Base-by-base conservation (phyloP, 164 flowering plant genomes). In the Warburgia ugandensis region DNA sequence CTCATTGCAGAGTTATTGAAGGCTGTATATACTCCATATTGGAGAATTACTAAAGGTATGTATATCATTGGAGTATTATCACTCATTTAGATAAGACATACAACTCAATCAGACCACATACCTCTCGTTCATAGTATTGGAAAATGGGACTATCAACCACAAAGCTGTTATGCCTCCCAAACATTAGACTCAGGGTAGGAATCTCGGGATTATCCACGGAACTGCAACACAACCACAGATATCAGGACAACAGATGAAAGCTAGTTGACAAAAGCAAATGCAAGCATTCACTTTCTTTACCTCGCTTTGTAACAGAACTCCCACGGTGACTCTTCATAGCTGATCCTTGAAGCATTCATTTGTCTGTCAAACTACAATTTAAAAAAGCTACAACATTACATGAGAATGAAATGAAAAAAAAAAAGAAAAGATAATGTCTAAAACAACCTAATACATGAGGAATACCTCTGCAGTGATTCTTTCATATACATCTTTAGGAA, bases 281-380 rank as follows among this genome's bases (percentile, higher is more conserved):
- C 21, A 30, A 17, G 14, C 16, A 29, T 29, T 6, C 12, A 30
- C 9, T 14, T 2, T 33, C 22, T 14, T 65, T 56, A 84, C 96
- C 94, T 81, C 70, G 78, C 59, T 35, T 76, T 70, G 40, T 91
- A 91, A 77, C 97, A 91, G 58, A 81, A 84, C 46, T 91, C 56
- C 87, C 83, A 86, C 12, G 89, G 89, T 53, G 48, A 76, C 51
- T 80, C 87, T 45, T 79, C 73, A 60, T 58, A 65, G 63, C 61
- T 73, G 23, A 74, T 33, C 54, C 72, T 70, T 36, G 74, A 67
- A 44, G 81, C 74, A 58, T 75, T 77, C 37, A 83, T 77, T 60
- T 64, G 75, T 57, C 68, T 79, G 61, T 91, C 84, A 76, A 91
- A 86, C 97, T 90, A 60, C 22, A 26, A 53, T 25, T 25, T 9